Evolutionary conservation across 176 grass and related monocot genomes (phyloP), one percentile per base, ranked within the genome.

Genomic region (Oryza meyeriana): DNA sequence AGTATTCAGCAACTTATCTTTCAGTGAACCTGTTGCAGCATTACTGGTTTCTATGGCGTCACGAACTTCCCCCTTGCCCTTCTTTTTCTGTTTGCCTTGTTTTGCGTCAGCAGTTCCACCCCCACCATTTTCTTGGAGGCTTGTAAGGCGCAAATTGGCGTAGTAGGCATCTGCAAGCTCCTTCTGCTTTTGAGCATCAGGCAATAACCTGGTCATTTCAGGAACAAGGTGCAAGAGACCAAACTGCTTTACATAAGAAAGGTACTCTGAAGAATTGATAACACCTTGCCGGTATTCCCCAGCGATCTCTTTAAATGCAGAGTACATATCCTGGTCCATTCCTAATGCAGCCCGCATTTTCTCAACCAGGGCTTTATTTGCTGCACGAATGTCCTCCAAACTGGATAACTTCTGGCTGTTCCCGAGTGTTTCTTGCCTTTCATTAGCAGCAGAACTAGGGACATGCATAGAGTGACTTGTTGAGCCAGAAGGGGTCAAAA

Each of bases 191-290:
- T 78, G 71, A 18, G 64, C 24, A 87, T 87, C 89, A 33, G 92
- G 89, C 68, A 86, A 88, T 16, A 91, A 78, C 10, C 76, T 58
- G 8, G 92, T 84, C 83, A 94, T 83, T 79, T 94, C 92, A 66
- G 64, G 86, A 78, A 91, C 83, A 29, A 94, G 87, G 80, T 91
- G 89, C 65, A 73, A 89, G 14, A 94, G 84, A 44, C 81, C 86
- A 87, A 94, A 94, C 66, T 94, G 92, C 77, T 94, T 84, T 1
- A 89, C 89, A 32, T 87, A 89, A 27, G 68, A 85, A 59, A 94
- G 83, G 62, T 94, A 94, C 67, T 91, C 87, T 66, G 67, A 64
- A 48, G 86, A 65, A 64, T 86, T 75, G 52, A 89, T 91, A 26
- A 82, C 76, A 12, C 89, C 86, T 82, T 85, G 83, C 71, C 52